Evolutionary conservation across 2,329 filamentous ascomycete species (phyloP).

Genomic region (Colletotrichum spinosum): DNA sequence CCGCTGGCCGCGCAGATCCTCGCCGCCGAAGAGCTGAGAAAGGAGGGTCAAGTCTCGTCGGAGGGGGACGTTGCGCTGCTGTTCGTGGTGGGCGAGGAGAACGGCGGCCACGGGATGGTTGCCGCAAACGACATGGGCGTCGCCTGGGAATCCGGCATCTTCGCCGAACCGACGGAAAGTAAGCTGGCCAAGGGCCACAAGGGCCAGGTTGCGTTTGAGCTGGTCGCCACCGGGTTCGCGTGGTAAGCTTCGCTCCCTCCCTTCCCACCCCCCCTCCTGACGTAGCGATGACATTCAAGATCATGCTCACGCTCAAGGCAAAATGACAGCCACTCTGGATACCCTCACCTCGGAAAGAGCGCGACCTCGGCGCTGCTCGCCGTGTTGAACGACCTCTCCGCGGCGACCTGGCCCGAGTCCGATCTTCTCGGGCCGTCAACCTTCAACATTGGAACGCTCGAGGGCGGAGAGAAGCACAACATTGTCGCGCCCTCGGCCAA

Average conservation of each 20-base stretch:
- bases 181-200: slow-evolving; percentile 43
- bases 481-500: slow-evolving; percentile 51
- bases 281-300: neutral
- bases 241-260: slow-evolving; percentile 37
- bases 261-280: neutral
- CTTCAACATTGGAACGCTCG: slow-evolving; percentile 52
- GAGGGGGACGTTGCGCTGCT: slow-evolving; percentile 40
- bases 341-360: slow-evolving; percentile 48
- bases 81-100: slow-evolving; percentile 43
- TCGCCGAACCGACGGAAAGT: slow-evolving; percentile 43
- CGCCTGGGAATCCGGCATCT: slow-evolving; percentile 45
- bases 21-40: slow-evolving; percentile 38
- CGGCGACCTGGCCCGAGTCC: slow-evolving; percentile 47
- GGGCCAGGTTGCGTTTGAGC: slow-evolving; percentile 44
- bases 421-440: slow-evolving; percentile 53
- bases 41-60: slow-evolving; percentile 27
- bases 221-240: slow-evolving; percentile 44
- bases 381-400: slow-evolving; percentile 46
- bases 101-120: slow-evolving; percentile 41
- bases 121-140: slow-evolving; percentile 53
- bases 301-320: too few species aligned
- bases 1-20: slow-evolving; percentile 45
- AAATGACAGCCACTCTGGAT: slow-evolving; percentile 47
- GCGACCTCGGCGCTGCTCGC: slow-evolving; percentile 47
- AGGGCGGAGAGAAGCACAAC: slow-evolving; percentile 53